These are phyloP conservation scores for Austroboletus eburneus DNA, from an alignment of 768 basidiomycete species.

Conservation along the genomic window DNA sequence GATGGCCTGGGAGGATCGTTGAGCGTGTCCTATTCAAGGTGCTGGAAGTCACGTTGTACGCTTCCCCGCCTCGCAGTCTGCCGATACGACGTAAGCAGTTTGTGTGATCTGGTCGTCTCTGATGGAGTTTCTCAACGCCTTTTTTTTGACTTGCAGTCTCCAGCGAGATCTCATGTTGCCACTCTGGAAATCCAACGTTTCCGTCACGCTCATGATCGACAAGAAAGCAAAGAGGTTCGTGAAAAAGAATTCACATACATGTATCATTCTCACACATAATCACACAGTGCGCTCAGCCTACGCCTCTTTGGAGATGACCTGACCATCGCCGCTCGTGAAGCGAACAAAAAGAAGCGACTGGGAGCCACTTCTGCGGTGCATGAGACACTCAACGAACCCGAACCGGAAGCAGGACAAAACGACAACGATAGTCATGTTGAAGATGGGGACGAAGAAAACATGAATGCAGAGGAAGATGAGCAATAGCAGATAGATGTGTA, in stretches of 20 bases:
- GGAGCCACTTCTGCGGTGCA: neutral
- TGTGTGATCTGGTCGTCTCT: neutral
- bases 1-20: conserved; percentile 23
- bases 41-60: conserved; percentile 70
- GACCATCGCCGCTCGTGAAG: conserved; percentile 46
- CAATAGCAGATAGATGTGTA: conserved; percentile 9
- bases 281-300: conserved; percentile 73
- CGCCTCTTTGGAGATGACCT: conserved; percentile 82
- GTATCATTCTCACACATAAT: no score
- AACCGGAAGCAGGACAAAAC: conserved; percentile 2
- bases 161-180: conserved; percentile 85
- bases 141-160: conserved; percentile 49
- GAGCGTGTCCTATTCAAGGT: conserved; percentile 33
- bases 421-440: conserved; percentile 3
- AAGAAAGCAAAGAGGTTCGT: conserved; percentile 91
- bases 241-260: no score
- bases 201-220: conserved; percentile 89
- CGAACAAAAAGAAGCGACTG: conserved; percentile 22
- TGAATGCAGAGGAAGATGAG: conserved; percentile 10
- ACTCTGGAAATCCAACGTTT: conserved; percentile 90
- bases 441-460: conserved; percentile 3
- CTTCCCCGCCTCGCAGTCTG: conserved; percentile 53
- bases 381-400: neutral
- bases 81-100: conserved; percentile 49
- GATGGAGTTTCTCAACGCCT: neutral